Base-by-base conservation (phyloP, 2,329 filamentous ascomycete species). In the Fusarium beomiforme region DNA sequence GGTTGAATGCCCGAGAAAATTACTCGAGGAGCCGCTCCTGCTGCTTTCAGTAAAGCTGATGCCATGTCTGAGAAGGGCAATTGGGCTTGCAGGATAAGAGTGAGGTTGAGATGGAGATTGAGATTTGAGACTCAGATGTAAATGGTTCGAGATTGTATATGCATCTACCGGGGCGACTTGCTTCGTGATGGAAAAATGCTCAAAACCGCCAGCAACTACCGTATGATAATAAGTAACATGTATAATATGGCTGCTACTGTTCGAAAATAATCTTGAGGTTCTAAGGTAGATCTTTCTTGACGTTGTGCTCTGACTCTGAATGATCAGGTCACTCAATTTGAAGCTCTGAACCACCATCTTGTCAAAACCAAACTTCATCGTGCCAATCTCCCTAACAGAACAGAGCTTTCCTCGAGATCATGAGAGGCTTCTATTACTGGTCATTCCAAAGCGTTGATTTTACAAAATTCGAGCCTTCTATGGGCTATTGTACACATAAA, bases 1-100 rank as follows among this genome's bases (percentile, higher is more conserved):
- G 96, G 96, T 81, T 99, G 96, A 75, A 99, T 99, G 57, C 95
- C 96, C 6, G 96, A 98, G 85, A 99, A 98, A 76, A 98, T 89
- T 64, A 92, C 85, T 59, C 85, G 70, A 33, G 67, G 70, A 64
- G 44, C 51, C 51, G 46, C 67, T 21, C 50, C 53, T 41, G 43
- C 58, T 29, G 62, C n/a, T 26, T 57, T 69, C 6, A 67, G 49
- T 64, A 70, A 71, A 8, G 34, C 54, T 26, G 11, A 36, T 26
- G 54, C 2, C 26, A 50, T n/a, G 5, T 36, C 26, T 14, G 33
- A 24, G 29, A n/a, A 24, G 19, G 37, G 6, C 19, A 31, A 53
- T 44, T 41, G 44, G 33, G 10, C 14, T 55, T 12, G 26, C 24
- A 37, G 21, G 39, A n/a, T 33, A 23, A 21, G 6, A 21, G 34